Evolutionary conservation across 164 flowering plant species (phyloP).

Genomic region (Nymphaea thermarum): DNA sequence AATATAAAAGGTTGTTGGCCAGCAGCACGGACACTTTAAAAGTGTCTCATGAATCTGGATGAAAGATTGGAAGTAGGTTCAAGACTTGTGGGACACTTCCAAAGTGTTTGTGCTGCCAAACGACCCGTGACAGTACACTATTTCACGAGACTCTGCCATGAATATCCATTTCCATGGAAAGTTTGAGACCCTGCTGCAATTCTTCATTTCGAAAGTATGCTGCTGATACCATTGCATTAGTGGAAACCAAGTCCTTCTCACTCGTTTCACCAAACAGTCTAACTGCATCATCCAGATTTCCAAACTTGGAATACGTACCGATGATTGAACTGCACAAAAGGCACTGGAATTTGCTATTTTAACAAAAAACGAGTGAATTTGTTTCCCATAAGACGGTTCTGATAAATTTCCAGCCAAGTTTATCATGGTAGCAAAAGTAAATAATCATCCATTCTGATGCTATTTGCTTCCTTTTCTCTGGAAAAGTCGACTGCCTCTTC

Average conservation of each 20-base stretch:
- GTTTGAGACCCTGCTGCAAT: constrained; percentile 39
- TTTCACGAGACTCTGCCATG: constrained; percentile 73
- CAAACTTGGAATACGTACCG: constrained; percentile 83
- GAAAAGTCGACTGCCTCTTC: constrained; percentile 43
- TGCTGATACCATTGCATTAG: constrained; percentile 76
- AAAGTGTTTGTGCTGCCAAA: no score
- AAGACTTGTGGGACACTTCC: no score
- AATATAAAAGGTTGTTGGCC: no score
- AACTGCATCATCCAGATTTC: constrained; percentile 31
- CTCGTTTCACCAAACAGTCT: constrained; percentile 26
- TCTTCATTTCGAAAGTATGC: constrained; percentile 74
- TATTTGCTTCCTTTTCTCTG: constrained; percentile 27
- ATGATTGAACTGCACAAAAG: constrained; percentile 51
- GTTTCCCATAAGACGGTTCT: constrained; percentile 29
- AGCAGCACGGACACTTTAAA: no score
- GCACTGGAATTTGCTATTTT: constrained; percentile 39
- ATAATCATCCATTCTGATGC: constrained; percentile 30
- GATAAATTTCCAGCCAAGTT: constrained; percentile 39
- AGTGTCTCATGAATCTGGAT: no score
- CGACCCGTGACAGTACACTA: constrained; percentile 47
- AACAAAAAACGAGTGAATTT: constrained; percentile 57
- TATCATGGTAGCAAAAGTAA: constrained; percentile 52
- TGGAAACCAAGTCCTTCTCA: constrained; percentile 35
- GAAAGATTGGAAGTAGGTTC: no score
- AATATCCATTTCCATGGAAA: constrained; percentile 32